Conservation (phyloP, 331 rosid species). For the Rhamnella rubrinervis region DNA sequence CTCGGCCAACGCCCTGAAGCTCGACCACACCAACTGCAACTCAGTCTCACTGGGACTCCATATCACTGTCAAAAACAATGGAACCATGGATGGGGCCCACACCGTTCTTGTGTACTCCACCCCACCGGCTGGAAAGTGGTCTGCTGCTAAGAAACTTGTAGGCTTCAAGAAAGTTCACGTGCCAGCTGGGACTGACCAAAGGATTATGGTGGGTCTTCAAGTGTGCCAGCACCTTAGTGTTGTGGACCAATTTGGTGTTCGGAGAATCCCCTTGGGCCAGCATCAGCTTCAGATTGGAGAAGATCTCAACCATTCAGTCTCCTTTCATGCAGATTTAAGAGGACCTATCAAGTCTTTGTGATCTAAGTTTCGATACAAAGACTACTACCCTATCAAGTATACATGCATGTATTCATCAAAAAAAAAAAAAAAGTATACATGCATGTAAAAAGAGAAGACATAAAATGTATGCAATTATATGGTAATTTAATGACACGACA, state of each 20-base stretch:
- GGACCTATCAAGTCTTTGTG: too few relatives aligned
- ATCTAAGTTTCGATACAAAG: too few relatives aligned
- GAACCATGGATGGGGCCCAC: conserved; percentile 55
- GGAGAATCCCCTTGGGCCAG: conserved; percentile 60
- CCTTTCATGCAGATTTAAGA: too few relatives aligned
- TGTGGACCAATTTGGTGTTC: conserved; percentile 56
- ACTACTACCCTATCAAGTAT: too few relatives aligned
- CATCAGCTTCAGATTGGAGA: conserved; percentile 18
- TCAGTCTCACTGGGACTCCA: conserved; percentile 26
- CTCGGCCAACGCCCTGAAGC: too few relatives aligned
- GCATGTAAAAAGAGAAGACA: too few relatives aligned
- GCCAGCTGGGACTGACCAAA: conserved; percentile 37
- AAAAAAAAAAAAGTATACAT: too few relatives aligned
- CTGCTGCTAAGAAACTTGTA: conserved; percentile 37
- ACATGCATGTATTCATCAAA: too few relatives aligned
- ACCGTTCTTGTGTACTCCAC: conserved; percentile 50
- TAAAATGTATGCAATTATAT: too few relatives aligned
- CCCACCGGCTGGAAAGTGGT: conserved; percentile 41
- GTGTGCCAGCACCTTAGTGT: conserved; percentile 5
- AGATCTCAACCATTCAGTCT: not conserved
- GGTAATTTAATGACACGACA: too few relatives aligned
- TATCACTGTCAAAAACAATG: conserved; percentile 53
- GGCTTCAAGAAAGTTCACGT: conserved; percentile 48
- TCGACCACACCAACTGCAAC: conserved; percentile 32
- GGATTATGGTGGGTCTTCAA: conserved; percentile 28